These are phyloP conservation scores for Juglanconis sp. DNA, from an alignment of 2,329 filamentous ascomycete species.

Conservation along the genomic window DNA sequence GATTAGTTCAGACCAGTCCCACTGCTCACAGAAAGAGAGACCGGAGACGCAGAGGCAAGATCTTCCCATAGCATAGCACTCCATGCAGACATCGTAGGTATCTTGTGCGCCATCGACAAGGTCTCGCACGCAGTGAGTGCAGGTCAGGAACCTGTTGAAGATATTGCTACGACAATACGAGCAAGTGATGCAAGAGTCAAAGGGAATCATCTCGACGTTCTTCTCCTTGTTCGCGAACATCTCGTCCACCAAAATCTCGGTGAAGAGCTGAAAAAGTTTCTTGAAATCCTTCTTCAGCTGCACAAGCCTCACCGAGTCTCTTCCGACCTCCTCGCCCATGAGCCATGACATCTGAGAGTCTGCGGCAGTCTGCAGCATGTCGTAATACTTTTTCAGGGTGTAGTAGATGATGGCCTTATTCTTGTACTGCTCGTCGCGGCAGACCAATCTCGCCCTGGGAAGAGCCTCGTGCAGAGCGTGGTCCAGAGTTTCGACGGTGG, in stretches of 20 bases:
- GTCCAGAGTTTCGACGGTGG: conserved; percentile 85
- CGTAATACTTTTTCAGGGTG: conserved; percentile 74
- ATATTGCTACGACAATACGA: conserved; percentile 95
- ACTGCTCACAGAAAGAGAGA: conserved; percentile 90
- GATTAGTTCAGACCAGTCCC: conserved; percentile 75
- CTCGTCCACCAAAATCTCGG: conserved; percentile 77
- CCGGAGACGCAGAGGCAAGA: conserved; percentile 86
- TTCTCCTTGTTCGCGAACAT: conserved; percentile 74
- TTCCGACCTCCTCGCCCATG: conserved; percentile 41
- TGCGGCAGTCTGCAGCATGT: conserved; percentile 54
- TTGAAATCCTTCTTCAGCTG: conserved; percentile 83
- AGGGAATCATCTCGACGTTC: conserved; percentile 71
- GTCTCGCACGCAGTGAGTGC: conserved; percentile 73
- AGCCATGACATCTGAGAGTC: conserved; percentile 45
- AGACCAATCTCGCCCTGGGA: conserved; percentile 84
- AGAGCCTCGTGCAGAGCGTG: conserved; percentile 83
- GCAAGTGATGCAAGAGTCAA: conserved; percentile 89
- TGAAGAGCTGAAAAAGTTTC: conserved; percentile 73
- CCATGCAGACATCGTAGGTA: conserved; percentile 95
- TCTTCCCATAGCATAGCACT: conserved; percentile 96
- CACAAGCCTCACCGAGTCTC: conserved; percentile 45
- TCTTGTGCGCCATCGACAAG: conserved; percentile 69
- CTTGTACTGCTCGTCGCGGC: conserved; percentile 97
- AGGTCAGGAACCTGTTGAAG: conserved; percentile 94
- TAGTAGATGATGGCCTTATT: conserved; percentile 95